Evolutionary conservation across 2,329 filamentous ascomycete species (phyloP), one percentile per base, ranked within the genome.

Genomic region (Exutisphaerella laricina): DNA sequence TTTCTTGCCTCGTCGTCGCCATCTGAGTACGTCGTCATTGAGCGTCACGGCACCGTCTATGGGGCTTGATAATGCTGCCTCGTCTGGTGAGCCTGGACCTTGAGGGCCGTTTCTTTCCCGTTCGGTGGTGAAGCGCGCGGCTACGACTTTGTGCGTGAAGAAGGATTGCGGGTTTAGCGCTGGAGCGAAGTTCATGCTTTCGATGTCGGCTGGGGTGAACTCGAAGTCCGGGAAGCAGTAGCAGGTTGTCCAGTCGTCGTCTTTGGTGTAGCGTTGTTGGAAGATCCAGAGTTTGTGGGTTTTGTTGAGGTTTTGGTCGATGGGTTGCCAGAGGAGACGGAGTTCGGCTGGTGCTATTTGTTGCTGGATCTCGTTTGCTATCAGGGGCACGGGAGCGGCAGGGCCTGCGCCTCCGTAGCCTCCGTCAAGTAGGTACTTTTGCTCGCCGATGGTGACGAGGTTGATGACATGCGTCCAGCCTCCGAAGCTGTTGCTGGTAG

Each of bases 141-240:
- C 70, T n/a, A 82, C 61, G 26, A 82, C 61, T 4, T 59, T 71
- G 42, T 69, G 64, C 14, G 72, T 75, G 61, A 84, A 82, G 57
- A 71, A 75, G 43, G 69, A 75, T 21, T 63, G 58, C 14, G 64
- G 61, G 39, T 62, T 67, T 28, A 68, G 68, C 54, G 73, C 77
- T 1, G 75, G 76, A 26, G 58, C 73, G 51, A 70, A 75, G 62
- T 79, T 85, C 67, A 82, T 69, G 1, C 79, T 63, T 13, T 68
- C 69, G 55, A 79, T 83, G 61, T 85, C 82, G 18, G 64, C 58
- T 3, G 70, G 72, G 16, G 76, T 59, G 61, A 83, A 85, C 61
- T 85, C 81, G 14, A 74, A 64, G 41, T 84, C 78, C 2, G 73
- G 71, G 59, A 87, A 88, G 46, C 72, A 76, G 61, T 85, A 86